These are phyloP conservation scores for Dryas alaskensis DNA, from an alignment of 306 rosid genomes.

Conservation along the genomic window DNA sequence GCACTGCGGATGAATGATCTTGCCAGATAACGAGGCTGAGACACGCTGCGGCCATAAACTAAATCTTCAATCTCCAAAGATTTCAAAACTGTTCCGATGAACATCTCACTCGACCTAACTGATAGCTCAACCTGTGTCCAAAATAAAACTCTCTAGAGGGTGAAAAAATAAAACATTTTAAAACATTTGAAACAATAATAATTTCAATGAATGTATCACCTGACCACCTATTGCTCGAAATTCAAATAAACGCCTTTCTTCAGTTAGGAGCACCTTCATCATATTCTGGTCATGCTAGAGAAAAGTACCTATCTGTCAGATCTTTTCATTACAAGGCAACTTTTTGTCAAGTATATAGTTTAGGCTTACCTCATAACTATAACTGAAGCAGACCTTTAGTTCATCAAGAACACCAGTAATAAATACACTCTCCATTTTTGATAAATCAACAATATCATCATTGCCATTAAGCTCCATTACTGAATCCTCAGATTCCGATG, in stretches of 20 bases:
- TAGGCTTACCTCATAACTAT: constrained; percentile 63
- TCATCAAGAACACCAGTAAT: constrained; percentile 93
- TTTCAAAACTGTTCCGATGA: constrained; percentile 83
- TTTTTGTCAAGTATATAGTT: not conserved
- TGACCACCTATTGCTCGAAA: constrained; percentile 97
- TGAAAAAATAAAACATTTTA: constrained; percentile 18
- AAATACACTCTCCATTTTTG: constrained; percentile 60
- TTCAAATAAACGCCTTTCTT: constrained; percentile 77
- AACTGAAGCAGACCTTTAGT: constrained; percentile 79
- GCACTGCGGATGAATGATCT: constrained; percentile 67
- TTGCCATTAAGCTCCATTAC: constrained; percentile 50
- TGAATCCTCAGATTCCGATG: constrained; percentile 71
- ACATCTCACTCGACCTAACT: constrained; percentile 63
- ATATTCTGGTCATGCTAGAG: constrained; percentile 63
- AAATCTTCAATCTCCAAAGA: constrained; percentile 96
- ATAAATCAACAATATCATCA: constrained; percentile 31
- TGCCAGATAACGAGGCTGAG: constrained; percentile 77
- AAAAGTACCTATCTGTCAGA: constrained; percentile 31
- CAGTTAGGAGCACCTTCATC: constrained; percentile 70
- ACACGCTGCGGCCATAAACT: constrained; percentile 44
- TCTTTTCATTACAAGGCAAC: constrained; percentile 14
- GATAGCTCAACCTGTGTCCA: constrained; percentile 81
- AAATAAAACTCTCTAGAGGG: constrained; percentile 26
- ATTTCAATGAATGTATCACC: constrained; percentile 39
- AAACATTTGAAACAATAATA: not conserved